Conservation (phyloP, 768 basidiomycete genomes). For the Tricholoma hemisulphureum region DNA sequence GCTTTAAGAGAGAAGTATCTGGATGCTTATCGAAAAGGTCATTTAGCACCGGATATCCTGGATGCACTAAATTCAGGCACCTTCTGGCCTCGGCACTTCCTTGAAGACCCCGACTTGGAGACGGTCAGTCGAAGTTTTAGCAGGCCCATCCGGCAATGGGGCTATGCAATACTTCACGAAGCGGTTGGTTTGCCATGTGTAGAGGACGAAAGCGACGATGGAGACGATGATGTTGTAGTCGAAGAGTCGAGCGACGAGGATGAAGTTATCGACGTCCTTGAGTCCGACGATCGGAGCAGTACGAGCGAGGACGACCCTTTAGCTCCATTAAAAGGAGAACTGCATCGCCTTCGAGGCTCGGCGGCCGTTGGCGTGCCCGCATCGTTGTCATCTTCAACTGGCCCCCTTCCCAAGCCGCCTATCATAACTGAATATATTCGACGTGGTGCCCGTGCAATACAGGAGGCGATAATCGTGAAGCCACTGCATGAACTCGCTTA, state of each 20-base stretch:
- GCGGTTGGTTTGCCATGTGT: slow-evolving; percentile 56
- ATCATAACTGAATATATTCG: slow-evolving; percentile 60
- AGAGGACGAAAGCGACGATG: slow-evolving; percentile 16
- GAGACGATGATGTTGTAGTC: slow-evolving; percentile 1
- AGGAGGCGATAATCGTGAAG: slow-evolving; percentile 55
- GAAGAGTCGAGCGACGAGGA: slow-evolving; percentile 45
- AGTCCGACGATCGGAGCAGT: slow-evolving; percentile 43
- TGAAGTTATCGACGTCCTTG: slow-evolving; percentile 69
- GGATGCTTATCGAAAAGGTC: slow-evolving; percentile 60
- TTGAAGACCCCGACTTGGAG: slow-evolving; percentile 76
- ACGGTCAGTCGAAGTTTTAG: slow-evolving; percentile 63
- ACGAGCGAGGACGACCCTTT: slow-evolving; percentile 56
- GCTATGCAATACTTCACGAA: slow-evolving; percentile 67
- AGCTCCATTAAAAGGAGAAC: slow-evolving; percentile 66
- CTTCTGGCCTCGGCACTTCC: slow-evolving; percentile 70
- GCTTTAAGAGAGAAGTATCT: slow-evolving; percentile 53
- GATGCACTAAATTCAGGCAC: slow-evolving; percentile 63
- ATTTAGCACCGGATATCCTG: slow-evolving; percentile 53
- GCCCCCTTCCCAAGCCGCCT: slow-evolving; percentile 25
- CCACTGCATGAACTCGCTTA: slow-evolving; percentile 47
- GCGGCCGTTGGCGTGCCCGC: slow-evolving; percentile 33
- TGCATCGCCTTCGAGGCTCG: slow-evolving; percentile 54
- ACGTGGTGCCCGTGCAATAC: slow-evolving; percentile 62
- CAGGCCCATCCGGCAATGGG: slow-evolving; percentile 60
- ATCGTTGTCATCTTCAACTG: slow-evolving; percentile 35